Evolutionary conservation across 192 early-diverging fungal genomes (phyloP).

Genomic region (Backusella morwellensis): DNA sequence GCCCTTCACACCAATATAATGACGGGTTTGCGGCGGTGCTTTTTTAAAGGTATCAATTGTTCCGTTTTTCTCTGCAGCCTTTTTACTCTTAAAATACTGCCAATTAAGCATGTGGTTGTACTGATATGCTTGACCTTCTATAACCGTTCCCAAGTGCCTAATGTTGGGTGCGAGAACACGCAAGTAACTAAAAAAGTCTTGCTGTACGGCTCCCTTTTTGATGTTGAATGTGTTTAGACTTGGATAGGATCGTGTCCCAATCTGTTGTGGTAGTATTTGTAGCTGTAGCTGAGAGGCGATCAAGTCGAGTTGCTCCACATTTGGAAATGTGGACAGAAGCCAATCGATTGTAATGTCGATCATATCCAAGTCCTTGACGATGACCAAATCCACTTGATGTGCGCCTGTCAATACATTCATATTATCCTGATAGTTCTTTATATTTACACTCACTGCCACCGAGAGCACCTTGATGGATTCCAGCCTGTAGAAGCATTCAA

Average conservation of each 20-base stretch:
- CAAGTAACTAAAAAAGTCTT: neutral
- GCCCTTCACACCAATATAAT: neutral
- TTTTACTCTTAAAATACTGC: neutral
- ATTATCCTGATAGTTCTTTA: neutral
- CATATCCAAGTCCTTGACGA: neutral
- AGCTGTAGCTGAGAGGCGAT: neutral
- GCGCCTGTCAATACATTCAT: neutral
- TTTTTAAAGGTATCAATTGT: neutral
- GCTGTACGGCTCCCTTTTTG: neutral
- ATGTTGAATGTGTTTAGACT: neutral
- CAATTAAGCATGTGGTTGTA: neutral
- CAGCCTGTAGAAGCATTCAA: neutral
- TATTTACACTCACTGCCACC: neutral
- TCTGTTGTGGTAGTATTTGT: too few species aligned
- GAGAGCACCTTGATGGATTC: neutral
- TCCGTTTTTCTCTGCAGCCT: neutral
- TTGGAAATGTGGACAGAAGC: neutral
- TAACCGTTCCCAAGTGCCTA: neutral
- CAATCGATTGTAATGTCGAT: neutral
- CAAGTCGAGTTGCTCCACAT: neutral
- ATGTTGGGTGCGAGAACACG: neutral
- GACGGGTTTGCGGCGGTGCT: neutral
- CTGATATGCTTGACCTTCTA: neutral
- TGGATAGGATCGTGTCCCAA: neutral
- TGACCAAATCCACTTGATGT: neutral